phyloP scores from a whole-genome alignment of 257 asterid species.

The Agastache rugosa region DNA sequence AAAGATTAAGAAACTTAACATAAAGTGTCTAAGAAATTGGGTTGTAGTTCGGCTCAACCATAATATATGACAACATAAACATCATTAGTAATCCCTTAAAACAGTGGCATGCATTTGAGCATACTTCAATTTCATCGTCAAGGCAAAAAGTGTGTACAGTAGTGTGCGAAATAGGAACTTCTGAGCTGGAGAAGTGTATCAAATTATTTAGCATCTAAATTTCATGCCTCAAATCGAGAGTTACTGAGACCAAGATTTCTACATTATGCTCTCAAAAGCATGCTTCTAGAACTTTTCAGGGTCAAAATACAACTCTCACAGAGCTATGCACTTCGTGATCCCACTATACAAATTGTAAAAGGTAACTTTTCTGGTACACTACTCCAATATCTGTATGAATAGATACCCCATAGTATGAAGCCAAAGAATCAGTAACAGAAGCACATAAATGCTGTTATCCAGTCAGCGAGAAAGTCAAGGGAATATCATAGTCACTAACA shows the following conservation, averaged over 20 bases:
- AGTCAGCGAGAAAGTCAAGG: neutral
- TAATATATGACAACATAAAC: neutral
- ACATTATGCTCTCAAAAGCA: neutral
- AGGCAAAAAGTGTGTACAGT: neutral
- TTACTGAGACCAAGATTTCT: neutral
- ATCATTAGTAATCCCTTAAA: slow-evolving; percentile 6
- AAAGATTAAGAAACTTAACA: neutral
- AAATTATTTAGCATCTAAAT: neutral
- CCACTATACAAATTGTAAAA: neutral
- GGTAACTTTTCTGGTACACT: neutral
- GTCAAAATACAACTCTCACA: neutral
- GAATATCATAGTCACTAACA: neutral
- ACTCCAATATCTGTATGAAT: neutral
- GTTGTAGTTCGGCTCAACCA: too few relatives aligned
- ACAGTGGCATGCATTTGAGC: neutral
- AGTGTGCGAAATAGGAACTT: neutral
- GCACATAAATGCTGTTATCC: too few relatives aligned
- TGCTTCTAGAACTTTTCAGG: neutral
- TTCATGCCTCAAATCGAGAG: neutral
- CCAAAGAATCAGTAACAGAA: slow-evolving; percentile 6
- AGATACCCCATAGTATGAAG: neutral
- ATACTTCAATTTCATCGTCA: neutral
- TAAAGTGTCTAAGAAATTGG: too few relatives aligned
- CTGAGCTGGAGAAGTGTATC: neutral
- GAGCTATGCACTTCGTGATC: slow-evolving; percentile 2